phyloP scores from a whole-genome alignment of 2,329 filamentous ascomycete species.

The Alternaria metachromatica region DNA sequence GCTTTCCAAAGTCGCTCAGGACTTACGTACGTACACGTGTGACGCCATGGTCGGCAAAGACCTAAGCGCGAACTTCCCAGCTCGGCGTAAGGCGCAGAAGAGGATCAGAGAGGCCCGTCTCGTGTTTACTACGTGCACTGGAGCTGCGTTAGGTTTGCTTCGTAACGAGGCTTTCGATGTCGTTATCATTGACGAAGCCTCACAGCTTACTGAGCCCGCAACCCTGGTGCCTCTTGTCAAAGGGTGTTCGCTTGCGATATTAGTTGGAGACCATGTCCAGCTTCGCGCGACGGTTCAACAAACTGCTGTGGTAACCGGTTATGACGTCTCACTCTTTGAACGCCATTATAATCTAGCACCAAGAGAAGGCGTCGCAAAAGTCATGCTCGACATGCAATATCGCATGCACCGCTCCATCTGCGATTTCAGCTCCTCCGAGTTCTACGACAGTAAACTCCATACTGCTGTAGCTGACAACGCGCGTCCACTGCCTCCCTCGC shows the following conservation, averaged over 20 bases:
- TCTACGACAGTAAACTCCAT: conserved; percentile 49
- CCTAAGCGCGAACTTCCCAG: conserved; percentile 29
- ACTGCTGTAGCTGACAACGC: conserved; percentile 38
- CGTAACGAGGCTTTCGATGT: conserved; percentile 49
- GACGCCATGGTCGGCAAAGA: conserved; percentile 48
- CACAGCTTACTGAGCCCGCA: conserved; percentile 54
- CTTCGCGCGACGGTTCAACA: conserved; percentile 53
- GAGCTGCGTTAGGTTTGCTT: conserved; percentile 52
- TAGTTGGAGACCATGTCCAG: conserved; percentile 58
- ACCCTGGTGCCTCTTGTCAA: conserved; percentile 42
- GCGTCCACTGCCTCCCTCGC: conserved; percentile 31
- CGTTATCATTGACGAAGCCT: conserved; percentile 57
- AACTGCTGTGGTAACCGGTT: conserved; percentile 44
- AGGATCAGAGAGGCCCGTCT: conserved; percentile 47
- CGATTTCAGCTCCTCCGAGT: conserved; percentile 50
- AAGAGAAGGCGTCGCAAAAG: conserved; percentile 29
- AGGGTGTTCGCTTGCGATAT: conserved; percentile 51
- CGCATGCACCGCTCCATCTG: conserved; percentile 54
- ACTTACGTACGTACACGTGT: conserved; percentile 27
- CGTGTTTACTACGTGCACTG: conserved; percentile 57
- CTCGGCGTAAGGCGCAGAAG: conserved; percentile 47
- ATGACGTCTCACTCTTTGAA: conserved; percentile 55
- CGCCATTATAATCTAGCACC: conserved; percentile 43
- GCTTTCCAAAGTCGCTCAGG: conserved; percentile 29
- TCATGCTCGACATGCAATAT: conserved; percentile 57